These are phyloP conservation scores for Monosporozyma solicola DNA, from an alignment of 805 yeast genomes.

Conservation along the genomic window DNA sequence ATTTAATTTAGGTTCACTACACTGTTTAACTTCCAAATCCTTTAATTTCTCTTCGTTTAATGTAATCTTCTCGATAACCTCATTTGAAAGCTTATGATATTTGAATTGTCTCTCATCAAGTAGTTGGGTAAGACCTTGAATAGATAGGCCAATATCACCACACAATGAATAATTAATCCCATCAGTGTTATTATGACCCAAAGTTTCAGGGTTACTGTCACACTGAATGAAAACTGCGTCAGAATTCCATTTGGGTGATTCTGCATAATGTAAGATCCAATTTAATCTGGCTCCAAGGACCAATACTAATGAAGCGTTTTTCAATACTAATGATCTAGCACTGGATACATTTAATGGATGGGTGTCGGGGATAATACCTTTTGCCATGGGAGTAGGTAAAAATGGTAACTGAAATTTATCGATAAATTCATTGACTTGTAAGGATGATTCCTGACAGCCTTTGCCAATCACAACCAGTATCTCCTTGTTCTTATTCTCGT, in stretches of 20 bases:
- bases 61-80: conserved; percentile 9
- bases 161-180: conserved; percentile 37
- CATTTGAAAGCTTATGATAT: conserved; percentile 7
- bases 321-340: conserved; percentile 54
- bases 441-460: conserved; percentile 47
- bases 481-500: conserved; percentile 30
- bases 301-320: conserved; percentile 48
- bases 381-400: conserved; percentile 73
- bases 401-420: conserved; percentile 40
- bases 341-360: conserved; percentile 44
- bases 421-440: conserved; percentile 35
- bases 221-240: conserved; percentile 47
- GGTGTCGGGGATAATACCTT: conserved; percentile 54
- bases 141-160: conserved; percentile 45
- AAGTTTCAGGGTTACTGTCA: conserved; percentile 44
- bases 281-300: conserved; percentile 60
- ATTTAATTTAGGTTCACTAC: conserved; percentile 26
- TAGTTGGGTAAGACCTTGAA: conserved; percentile 28
- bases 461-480: conserved; percentile 59
- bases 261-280: conserved; percentile 68
- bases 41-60: conserved; percentile 22
- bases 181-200: conserved; percentile 37
- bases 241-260: conserved; percentile 40
- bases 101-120: conserved; percentile 13
- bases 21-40: conserved; percentile 5